Evolutionary conservation across 345 rosid genomes (phyloP).

Genomic region (Raphanus sativus): DNA sequence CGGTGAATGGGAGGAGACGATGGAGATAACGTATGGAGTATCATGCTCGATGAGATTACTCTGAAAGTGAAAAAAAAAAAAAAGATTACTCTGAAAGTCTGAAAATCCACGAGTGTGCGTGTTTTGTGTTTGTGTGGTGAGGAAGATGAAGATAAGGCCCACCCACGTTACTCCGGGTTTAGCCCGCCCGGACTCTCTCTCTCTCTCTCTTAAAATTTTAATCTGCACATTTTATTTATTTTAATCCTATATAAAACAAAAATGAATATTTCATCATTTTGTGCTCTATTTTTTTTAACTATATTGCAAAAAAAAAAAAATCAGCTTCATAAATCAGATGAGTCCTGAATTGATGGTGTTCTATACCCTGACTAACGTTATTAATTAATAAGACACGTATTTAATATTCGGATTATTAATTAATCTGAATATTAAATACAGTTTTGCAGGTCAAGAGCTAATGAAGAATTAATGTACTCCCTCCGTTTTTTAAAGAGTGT

Average conservation of each 20-base stretch:
- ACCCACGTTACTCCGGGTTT: constrained; percentile 33
- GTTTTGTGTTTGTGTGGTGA: neutral
- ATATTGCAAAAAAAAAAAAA: neutral
- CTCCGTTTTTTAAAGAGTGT: too few relatives aligned
- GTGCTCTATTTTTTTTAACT: neutral
- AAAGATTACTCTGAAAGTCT: neutral
- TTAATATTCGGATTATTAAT: too few relatives aligned
- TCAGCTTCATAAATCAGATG: neutral
- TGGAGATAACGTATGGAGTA: constrained; percentile 53
- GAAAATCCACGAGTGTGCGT: neutral
- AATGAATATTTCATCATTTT: neutral
- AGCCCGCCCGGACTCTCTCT: neutral
- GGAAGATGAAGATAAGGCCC: constrained; percentile 37
- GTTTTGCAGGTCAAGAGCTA: neutral
- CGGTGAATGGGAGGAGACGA: constrained; percentile 39
- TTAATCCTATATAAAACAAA: neutral
- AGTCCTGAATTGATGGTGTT: neutral
- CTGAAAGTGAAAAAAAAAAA: constrained; percentile 2
- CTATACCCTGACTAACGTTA: neutral
- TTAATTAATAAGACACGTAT: neutral
- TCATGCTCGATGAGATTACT: constrained; percentile 41
- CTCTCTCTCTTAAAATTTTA: neutral
- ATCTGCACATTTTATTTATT: neutral
- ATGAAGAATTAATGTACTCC: neutral
- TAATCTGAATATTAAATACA: neutral